phyloP scores from a whole-genome alignment of 2,329 filamentous ascomycete genomes.

The Diplocarpon mali region DNA sequence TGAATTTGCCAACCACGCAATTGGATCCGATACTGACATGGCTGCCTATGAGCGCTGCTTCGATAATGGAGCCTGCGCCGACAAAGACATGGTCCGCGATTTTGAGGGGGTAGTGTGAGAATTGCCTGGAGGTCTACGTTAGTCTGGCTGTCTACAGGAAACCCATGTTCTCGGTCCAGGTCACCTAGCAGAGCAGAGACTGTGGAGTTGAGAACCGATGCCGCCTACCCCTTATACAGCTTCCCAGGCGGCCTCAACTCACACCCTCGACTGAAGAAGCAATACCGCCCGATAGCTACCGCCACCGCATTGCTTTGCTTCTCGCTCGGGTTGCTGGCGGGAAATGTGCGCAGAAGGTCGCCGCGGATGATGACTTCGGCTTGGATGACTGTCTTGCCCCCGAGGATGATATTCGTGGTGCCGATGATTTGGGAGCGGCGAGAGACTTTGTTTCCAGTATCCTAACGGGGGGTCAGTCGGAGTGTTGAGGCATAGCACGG shows the following conservation, averaged over 20 bases:
- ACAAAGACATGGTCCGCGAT: slow-evolving; percentile 94
- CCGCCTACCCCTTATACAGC: slow-evolving; percentile 57
- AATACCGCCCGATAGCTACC: slow-evolving; percentile 84
- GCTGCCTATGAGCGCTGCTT: slow-evolving; percentile 71
- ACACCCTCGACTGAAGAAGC: slow-evolving; percentile 69
- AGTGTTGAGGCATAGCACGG: background rate
- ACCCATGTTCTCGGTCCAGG: too few relatives aligned
- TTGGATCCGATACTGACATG: slow-evolving; percentile 77
- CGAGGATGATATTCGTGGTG: slow-evolving; percentile 95
- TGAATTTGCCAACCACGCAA: slow-evolving; percentile 73
- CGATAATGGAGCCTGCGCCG: slow-evolving; percentile 62
- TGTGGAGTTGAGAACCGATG: slow-evolving; percentile 2
- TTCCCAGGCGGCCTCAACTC: slow-evolving; percentile 75
- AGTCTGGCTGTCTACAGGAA: too few relatives aligned
- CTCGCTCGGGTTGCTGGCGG: slow-evolving; percentile 31
- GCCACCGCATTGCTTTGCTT: slow-evolving; percentile 35
- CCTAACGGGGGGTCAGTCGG: slow-evolving; percentile 40
- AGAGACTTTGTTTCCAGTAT: slow-evolving; percentile 97
- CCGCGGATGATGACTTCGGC: slow-evolving; percentile 89
- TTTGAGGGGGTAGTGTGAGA: slow-evolving; percentile 79
- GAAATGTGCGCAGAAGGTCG: slow-evolving; percentile 58
- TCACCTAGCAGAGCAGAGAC: background rate
- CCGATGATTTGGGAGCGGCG: slow-evolving; percentile 85
- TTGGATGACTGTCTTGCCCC: slow-evolving; percentile 91
- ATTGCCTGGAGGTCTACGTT: slow-evolving; percentile 31